A percentile compares a stretch with the other conserved stretches of the same genome.
phyloP scores from a whole-genome alignment of 371 early-diverging fungal genomes.

The Mucor indicus region DNA sequence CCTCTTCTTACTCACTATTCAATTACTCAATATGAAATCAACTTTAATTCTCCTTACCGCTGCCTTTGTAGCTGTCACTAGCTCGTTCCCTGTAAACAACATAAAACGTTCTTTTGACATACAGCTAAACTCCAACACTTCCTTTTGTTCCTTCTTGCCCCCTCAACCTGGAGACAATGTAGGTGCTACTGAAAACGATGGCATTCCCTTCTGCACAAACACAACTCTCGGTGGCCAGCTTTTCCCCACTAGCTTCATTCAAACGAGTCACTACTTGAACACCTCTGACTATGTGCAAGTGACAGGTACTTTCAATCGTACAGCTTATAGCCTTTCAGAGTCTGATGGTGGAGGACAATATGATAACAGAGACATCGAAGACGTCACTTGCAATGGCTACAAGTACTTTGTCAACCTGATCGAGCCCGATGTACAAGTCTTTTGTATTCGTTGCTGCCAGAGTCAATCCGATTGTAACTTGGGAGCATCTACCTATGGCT shows the following conservation, averaged over 20 bases:
- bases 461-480: conserved; percentile 38
- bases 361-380: conserved; percentile 38
- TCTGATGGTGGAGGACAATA: conserved; percentile 49
- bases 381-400: conserved; percentile 39
- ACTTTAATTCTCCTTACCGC: no score
- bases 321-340: conserved; percentile 22
- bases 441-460: conserved; percentile 54
- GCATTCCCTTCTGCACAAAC: conserved; percentile 40
- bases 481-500: conserved; percentile 44
- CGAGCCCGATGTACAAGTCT: conserved; percentile 39
- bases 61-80: no score
- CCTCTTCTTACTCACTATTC: no score
- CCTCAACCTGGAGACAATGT: conserved; percentile 34
- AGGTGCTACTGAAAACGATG: conserved; percentile 38
- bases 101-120: no score
- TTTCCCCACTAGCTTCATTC: conserved; percentile 37
- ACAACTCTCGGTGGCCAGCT: conserved; percentile 21
- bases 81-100: no score
- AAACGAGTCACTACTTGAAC: conserved; percentile 33
- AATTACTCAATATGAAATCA: no score
- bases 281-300: conserved; percentile 43
- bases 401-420: conserved; percentile 43
- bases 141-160: conserved; percentile 52
- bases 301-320: conserved; percentile 43
- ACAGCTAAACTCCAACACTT: no score